Evolutionary conservation across 805 yeast species (phyloP).

Genomic region (Candida xyloterini): DNA sequence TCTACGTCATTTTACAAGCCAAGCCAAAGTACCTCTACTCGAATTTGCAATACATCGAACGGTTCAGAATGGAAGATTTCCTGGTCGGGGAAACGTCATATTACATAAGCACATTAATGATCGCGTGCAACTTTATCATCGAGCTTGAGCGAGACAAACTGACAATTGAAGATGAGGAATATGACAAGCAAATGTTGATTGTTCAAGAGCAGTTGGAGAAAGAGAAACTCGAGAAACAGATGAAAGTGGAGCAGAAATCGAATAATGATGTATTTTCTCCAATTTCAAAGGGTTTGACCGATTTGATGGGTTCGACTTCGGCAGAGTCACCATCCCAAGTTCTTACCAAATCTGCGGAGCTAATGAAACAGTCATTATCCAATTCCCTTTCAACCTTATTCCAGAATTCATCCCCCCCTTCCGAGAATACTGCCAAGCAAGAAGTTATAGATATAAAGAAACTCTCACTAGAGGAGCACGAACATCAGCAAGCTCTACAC

Average conservation of each 20-base stretch:
- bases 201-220: constrained; percentile 40
- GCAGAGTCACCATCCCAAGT: constrained; percentile 34
- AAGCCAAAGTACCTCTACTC: constrained; percentile 65
- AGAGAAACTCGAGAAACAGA: constrained; percentile 24
- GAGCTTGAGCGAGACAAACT: constrained; percentile 55
- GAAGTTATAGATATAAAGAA: constrained; percentile 27
- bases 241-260: constrained; percentile 10
- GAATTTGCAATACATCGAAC: constrained; percentile 79
- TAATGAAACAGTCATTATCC: constrained; percentile 35
- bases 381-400: constrained; percentile 26
- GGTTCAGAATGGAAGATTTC: constrained; percentile 74
- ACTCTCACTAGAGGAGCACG: constrained; percentile 32
- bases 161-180: constrained; percentile 61
- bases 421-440: constrained; percentile 15
- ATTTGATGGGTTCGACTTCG: constrained; percentile 23
- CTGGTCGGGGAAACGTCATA: constrained; percentile 87
- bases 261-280: constrained; percentile 20
- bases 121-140: constrained; percentile 79
- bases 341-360: constrained; percentile 35
- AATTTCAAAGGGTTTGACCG: constrained; percentile 26
- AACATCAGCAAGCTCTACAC: constrained; percentile 33
- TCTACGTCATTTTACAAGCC: constrained; percentile 72
- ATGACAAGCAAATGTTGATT: constrained; percentile 44
- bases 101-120: constrained; percentile 84
- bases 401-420: constrained; percentile 16